These are phyloP conservation scores for Debaryomycetaceae sp. DNA, from an alignment of 1,139 yeast species.

Conservation along the genomic window DNA sequence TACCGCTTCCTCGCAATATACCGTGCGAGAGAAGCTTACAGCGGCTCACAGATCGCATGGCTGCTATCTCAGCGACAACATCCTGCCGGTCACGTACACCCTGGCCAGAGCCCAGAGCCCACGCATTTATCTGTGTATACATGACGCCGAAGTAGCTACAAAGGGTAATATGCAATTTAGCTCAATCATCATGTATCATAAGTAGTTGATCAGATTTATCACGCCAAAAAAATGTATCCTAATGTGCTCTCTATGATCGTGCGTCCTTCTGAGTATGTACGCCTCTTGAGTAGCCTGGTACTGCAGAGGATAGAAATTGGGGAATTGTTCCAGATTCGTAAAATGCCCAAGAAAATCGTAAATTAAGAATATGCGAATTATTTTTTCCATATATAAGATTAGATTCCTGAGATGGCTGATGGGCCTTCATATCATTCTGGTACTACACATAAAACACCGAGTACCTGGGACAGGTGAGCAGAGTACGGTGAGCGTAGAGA, in stretches of 20 bases:
- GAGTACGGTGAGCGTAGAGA: background rate
- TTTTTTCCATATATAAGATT: background rate
- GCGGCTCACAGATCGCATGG: too few relatives aligned
- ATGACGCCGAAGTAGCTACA: background rate
- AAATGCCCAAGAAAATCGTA: background rate
- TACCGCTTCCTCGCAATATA: too few relatives aligned
- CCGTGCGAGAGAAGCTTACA: too few relatives aligned
- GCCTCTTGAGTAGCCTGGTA: background rate
- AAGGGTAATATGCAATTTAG: background rate
- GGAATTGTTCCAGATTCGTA: background rate
- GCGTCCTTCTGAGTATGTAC: background rate
- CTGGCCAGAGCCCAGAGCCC: too few relatives aligned
- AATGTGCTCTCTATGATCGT: too few relatives aligned
- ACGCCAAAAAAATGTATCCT: too few relatives aligned
- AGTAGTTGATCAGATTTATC: background rate
- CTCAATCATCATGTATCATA: background rate
- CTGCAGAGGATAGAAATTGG: background rate
- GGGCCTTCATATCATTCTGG: too few relatives aligned
- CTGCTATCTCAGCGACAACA: too few relatives aligned
- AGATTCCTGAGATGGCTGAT: background rate
- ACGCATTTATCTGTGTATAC: background rate
- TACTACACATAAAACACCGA: too few relatives aligned
- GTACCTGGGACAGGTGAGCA: too few relatives aligned
- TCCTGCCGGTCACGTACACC: too few relatives aligned
- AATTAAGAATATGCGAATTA: background rate